These are phyloP conservation scores for Ambispora gerdemannii DNA, from an alignment of 192 early-diverging fungal genomes.

Conservation along the genomic window DNA sequence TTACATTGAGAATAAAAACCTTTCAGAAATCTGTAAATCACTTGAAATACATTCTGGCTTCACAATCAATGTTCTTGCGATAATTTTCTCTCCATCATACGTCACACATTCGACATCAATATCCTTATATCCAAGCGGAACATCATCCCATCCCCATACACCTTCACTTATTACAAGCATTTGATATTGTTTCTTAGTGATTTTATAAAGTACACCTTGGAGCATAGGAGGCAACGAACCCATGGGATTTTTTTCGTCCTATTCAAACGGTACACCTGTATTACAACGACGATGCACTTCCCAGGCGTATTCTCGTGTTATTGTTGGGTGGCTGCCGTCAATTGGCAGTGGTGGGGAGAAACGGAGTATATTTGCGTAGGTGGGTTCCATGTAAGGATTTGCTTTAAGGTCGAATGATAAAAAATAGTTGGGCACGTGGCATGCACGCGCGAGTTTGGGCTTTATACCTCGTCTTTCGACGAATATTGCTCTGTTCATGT, in stretches of 20 bases:
- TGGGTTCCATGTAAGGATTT: constrained; percentile 36
- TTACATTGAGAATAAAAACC: not conserved
- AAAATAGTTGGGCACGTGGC: constrained; percentile 38
- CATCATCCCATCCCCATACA: constrained; percentile 36
- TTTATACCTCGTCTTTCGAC: constrained; percentile 35
- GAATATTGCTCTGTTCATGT: constrained; percentile 37
- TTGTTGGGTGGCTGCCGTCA: no score
- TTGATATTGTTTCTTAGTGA: constrained; percentile 35
- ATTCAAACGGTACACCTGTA: constrained; percentile 32
- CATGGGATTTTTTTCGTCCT: constrained; percentile 33
- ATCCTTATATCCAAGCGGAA: constrained; percentile 39
- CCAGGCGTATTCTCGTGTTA: constrained; percentile 29
- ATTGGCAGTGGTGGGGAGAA: not conserved
- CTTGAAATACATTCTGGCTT: constrained; percentile 26
- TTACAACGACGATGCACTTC: constrained; percentile 33
- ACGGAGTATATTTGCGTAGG: constrained; percentile 38
- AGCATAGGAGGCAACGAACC: constrained; percentile 34
- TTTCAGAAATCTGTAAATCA: constrained; percentile 32
- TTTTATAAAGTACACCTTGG: constrained; percentile 36
- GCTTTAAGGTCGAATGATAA: constrained; percentile 38
- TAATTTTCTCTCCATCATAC: constrained; percentile 26
- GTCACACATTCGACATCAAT: constrained; percentile 35
- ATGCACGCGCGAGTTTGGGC: constrained; percentile 29
- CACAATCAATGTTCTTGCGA: constrained; percentile 32
- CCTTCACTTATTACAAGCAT: constrained; percentile 25